phyloP scores from a whole-genome alignment of 148 eudicot species.

The Simmondsia chinensis region DNA sequence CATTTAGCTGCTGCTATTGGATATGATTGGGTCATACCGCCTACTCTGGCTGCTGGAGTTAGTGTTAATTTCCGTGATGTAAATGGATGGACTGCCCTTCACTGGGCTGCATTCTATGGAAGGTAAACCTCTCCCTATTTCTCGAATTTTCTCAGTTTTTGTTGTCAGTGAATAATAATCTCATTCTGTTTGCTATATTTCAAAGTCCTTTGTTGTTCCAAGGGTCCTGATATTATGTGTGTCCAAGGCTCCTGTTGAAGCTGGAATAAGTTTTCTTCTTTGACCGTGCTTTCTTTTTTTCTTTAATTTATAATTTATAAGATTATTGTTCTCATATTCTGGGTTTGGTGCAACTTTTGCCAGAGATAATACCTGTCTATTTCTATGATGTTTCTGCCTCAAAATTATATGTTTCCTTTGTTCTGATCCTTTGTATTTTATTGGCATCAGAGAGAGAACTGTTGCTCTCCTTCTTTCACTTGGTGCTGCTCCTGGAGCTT shows the following conservation, averaged over 20 bases:
- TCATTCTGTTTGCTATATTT: no score
- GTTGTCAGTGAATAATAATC: no score
- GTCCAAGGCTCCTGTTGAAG: no score
- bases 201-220: no score
- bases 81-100: constrained; percentile 73
- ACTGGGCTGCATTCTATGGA: constrained; percentile 76
- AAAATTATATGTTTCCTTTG: neutral
- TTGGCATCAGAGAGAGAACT: constrained; percentile 38
- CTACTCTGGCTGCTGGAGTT: constrained; percentile 46
- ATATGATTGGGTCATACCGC: constrained; percentile 52
- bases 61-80: constrained; percentile 58
- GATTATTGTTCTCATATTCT: neutral
- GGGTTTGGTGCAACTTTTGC: no score
- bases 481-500: constrained; percentile 53
- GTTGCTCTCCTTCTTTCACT: constrained; percentile 44
- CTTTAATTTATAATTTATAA: neutral
- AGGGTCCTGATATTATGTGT: no score
- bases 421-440: neutral
- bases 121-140: constrained; percentile 24
- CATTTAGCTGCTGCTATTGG: constrained; percentile 75
- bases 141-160: neutral
- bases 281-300: no score
- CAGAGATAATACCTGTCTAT: neutral
- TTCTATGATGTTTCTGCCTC: no score
- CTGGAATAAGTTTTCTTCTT: no score